Evolutionary conservation across 257 asterid genomes (phyloP).

Genomic region (Coffea eugenioides): DNA sequence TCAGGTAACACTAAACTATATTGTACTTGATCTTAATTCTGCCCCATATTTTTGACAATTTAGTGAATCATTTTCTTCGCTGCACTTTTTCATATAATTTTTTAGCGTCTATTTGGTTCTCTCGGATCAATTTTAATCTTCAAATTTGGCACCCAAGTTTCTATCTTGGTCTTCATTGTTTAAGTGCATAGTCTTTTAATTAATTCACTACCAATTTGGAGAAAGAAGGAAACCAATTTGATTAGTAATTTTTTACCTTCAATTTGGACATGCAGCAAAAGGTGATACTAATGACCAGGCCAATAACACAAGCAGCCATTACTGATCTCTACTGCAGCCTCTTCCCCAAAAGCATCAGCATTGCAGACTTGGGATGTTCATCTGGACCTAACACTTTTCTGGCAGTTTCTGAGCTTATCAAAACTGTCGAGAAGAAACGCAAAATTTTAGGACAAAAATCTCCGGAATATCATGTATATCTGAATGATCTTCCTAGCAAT

Average conservation of each 20-base stretch:
- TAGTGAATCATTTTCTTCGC: no score
- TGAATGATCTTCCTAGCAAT: slow-evolving; percentile 68
- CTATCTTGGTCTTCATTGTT: neutral
- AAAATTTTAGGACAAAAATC: slow-evolving; percentile 15
- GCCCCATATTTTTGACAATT: no score
- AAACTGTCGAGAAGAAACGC: neutral
- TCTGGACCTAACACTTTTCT: slow-evolving; percentile 59
- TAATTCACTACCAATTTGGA: neutral
- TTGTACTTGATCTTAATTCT: no score
- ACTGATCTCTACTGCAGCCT: slow-evolving; percentile 23
- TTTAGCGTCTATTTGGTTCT: no score
- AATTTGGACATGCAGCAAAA: slow-evolving; percentile 16
- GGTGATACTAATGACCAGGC: slow-evolving; percentile 29
- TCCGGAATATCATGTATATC: slow-evolving; percentile 46
- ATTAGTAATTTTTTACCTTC: neutral
- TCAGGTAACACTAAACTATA: no score
- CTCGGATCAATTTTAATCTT: no score
- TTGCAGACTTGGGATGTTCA: slow-evolving; percentile 77
- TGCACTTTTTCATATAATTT: no score
- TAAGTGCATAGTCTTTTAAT: neutral
- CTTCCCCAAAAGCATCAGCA: slow-evolving; percentile 21
- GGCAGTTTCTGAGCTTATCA: slow-evolving; percentile 20
- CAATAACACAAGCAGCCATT: slow-evolving; percentile 28
- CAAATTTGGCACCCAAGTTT: no score
- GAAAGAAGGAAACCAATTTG: no score